These are phyloP conservation scores for Colletotrichum trifolii DNA, from an alignment of 2,329 filamentous ascomycete species.

Conservation along the genomic window DNA sequence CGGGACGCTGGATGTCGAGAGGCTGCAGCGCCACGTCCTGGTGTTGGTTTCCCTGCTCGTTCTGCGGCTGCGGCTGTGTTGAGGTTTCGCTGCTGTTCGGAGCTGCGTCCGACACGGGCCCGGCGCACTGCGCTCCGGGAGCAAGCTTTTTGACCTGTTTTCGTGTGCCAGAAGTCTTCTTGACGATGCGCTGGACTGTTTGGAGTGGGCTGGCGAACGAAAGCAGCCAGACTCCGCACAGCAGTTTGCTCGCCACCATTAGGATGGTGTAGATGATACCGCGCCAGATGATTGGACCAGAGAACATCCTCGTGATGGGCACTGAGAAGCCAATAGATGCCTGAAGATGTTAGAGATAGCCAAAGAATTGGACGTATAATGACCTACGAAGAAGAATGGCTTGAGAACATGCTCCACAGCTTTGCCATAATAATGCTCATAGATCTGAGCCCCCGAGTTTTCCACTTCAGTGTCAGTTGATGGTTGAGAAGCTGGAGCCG, in stretches of 20 bases:
- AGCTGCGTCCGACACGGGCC: background rate
- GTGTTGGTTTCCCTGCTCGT: background rate
- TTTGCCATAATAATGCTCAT: slow-evolving; percentile 53
- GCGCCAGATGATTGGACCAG: slow-evolving; percentile 72
- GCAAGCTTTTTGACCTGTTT: slow-evolving; percentile 17
- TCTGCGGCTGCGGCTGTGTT: background rate
- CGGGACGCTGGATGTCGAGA: slow-evolving; percentile 34
- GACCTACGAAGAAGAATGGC: slow-evolving; percentile 77
- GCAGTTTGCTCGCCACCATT: slow-evolving; percentile 73
- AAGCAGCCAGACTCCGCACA: slow-evolving; percentile 70
- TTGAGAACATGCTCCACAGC: slow-evolving; percentile 65
- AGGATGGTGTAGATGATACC: slow-evolving; percentile 78
- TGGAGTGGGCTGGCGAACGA: slow-evolving; percentile 44
- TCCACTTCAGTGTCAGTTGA: background rate
- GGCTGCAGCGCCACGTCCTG: background rate
- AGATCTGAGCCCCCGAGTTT: slow-evolving; percentile 42
- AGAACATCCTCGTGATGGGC: slow-evolving; percentile 77
- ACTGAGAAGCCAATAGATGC: slow-evolving; percentile 81
- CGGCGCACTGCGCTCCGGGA: slow-evolving; percentile 26
- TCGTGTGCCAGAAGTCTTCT: slow-evolving; percentile 1
- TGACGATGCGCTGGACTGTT: slow-evolving; percentile 10
- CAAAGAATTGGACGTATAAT: background rate
- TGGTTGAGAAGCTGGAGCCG: background rate
- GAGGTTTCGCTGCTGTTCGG: background rate
- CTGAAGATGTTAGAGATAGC: slow-evolving; percentile 41